Evolutionary conservation across 495 filamentous ascomycete species (phyloP), one percentile per base, ranked within the genome.

Genomic region (Neurospora sp.): DNA sequence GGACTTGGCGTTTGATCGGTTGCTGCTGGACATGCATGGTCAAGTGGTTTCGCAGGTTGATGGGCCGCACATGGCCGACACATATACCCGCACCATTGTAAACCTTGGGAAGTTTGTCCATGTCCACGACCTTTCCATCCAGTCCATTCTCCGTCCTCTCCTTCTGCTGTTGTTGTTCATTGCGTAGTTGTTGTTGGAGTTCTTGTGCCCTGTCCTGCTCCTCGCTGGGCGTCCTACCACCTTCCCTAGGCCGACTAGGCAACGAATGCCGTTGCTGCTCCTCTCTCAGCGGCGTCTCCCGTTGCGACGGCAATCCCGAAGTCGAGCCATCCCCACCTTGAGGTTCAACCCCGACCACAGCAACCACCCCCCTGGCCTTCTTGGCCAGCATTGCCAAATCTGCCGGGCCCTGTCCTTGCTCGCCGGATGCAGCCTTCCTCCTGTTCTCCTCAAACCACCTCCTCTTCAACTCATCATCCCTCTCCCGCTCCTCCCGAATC

Each of bases 1-100:
- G 70, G 20, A 79, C 75, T 0, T 20, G 48, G 22, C 79, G 79
- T 48, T 77, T 74, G 73, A 80, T 53, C 61, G 77, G 77, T 9
- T 75, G 71, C 22, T 45, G n/a, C 27, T 72, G 48, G 12, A 77
- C 42, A 14, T 70, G 48, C 16, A 71, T 61, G 16, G 76, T 71
- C 69, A 73, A 72, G 9, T 70, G 48, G 69, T 79, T 77, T 35
- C 69, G 27, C 16, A 69, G 59, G 38, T 70, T 69, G 10, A 73
- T 73, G 16, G 44, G 70, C 16, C 69, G 73, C 8, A 79, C 22
- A n/a, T 40, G 68, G 0, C 76, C 79, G 3, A 80, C 44, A 1
- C 76, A 8, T 0, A 53, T 42, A 5, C 78, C 79, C 1, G 70
- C 71, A 5, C 53, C 73, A 42, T 74, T 65, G 12, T 65, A 65